Percentiles rank a stretch among this genome's conserved stretches.
These are phyloP conservation scores for Leishmania martiniquensis DNA, from an alignment of 208 protist genomes.

Conservation along the genomic window DNA sequence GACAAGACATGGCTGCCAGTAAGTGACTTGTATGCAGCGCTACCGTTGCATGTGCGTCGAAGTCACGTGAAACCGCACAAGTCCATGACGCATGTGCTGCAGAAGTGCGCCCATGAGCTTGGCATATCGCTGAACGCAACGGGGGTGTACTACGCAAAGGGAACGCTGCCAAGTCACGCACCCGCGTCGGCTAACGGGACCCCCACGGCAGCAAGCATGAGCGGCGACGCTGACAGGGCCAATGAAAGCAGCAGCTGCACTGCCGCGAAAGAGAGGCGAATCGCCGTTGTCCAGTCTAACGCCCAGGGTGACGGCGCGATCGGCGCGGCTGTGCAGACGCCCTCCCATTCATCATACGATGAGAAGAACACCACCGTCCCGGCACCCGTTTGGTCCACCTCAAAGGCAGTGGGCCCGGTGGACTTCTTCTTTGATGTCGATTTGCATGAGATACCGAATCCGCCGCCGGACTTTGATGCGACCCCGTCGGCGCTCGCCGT, in stretches of 20 bases:
- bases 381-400: background rate
- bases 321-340: background rate
- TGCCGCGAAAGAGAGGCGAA: background rate
- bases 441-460: conserved; percentile 52
- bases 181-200: background rate
- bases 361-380: background rate
- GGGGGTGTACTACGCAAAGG: conserved; percentile 67
- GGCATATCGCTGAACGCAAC: conserved; percentile 49
- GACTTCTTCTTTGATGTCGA: conserved; percentile 89
- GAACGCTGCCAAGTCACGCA: conserved; percentile 10
- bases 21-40: conserved; percentile 65
- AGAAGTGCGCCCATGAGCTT: conserved; percentile 37
- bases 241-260: too few relatives aligned
- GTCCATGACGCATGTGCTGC: conserved; percentile 61
- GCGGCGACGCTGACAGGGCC: background rate
- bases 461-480: conserved; percentile 80
- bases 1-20: conserved; percentile 58
- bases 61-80: conserved; percentile 78
- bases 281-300: background rate
- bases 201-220: background rate
- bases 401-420: conserved; percentile 20
- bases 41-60: conserved; percentile 52
- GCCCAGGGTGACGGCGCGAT: background rate
- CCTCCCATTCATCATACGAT: background rate
- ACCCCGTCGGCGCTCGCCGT: conserved; percentile 45